Percentiles rank a stretch among this genome's conserved stretches.
phyloP scores from a whole-genome alignment of 2,329 filamentous ascomycete genomes.

The Zopfia rhizophila region DNA sequence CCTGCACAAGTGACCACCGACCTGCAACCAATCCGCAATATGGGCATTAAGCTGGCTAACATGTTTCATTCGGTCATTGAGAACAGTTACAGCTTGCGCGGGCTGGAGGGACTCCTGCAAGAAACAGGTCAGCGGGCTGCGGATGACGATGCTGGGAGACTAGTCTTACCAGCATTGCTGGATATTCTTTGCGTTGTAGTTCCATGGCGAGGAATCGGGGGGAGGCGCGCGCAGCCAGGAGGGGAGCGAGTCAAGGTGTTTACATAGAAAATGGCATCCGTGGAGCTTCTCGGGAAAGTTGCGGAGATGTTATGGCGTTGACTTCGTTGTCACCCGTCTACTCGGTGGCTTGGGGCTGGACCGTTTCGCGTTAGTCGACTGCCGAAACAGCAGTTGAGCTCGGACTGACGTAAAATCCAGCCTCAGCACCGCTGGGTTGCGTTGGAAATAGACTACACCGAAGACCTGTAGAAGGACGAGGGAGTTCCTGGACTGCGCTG shows the following conservation, averaged over 20 bases:
- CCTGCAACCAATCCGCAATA: conserved; percentile 97
- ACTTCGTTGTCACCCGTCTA: conserved; percentile 42
- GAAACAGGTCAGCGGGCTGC: conserved; percentile 40
- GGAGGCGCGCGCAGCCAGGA: conserved; percentile 41
- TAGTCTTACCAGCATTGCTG: conserved; percentile 85
- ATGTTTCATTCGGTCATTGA: conserved; percentile 88
- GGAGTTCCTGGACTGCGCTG: too few species aligned
- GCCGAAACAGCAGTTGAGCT: conserved; percentile 24
- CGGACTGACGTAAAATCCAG: conserved; percentile 33
- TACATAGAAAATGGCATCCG: conserved; percentile 41
- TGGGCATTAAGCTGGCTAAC: conserved; percentile 88
- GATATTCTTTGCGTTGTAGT: conserved; percentile 88
- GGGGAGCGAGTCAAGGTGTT: conserved; percentile 29
- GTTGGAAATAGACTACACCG: neutral
- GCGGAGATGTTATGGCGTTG: conserved; percentile 39
- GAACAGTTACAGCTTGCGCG: conserved; percentile 78
- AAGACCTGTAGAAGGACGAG: too few species aligned
- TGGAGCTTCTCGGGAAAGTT: conserved; percentile 38
- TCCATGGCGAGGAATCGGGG: conserved; percentile 56
- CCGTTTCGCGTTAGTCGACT: conserved; percentile 32
- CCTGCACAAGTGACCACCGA: conserved; percentile 57
- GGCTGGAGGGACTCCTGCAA: conserved; percentile 82
- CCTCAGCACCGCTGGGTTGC: neutral
- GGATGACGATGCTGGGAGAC: conserved; percentile 24
- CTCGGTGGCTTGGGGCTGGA: conserved; percentile 33